Base-by-base conservation (phyloP, 2,329 filamentous ascomycete species). In the Sclerotinia sclerotiorum region DNA sequence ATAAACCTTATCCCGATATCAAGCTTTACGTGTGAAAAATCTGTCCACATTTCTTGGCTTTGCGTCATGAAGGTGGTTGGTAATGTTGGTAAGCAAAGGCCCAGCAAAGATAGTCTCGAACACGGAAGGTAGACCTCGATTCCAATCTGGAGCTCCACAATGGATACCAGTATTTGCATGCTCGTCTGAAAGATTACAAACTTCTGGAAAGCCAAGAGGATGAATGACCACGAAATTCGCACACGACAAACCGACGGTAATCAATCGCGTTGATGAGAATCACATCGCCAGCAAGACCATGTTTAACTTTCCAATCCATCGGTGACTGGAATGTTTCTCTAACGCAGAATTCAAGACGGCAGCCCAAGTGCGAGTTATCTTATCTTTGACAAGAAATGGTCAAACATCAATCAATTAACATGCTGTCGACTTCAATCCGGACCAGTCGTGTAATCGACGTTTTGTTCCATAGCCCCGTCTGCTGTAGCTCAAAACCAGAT, bases 61-160 rank as follows among this genome's bases (percentile, higher is more conserved):
- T 62, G 35, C 39, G 27, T 61, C 11, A 24, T 48, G 42, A 32
- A 60, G 19, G 21, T 13, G 52, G 17, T 35, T 55, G 52, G 29
- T 21, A 15, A 35, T 32, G 44, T 61, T 61, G 29, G 58, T 62
- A 49, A 62, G 44, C 44, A 62, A 35, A 48, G 35, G 10, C 17
- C 49, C 35, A 62, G 58, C 44, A 49, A 35, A 48, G 35, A 5
- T 32, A 62, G 29, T 35, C 58, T 61, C 44, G 44, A 61, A 49
- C 44, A 35, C 57, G 10, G 19, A 60, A 29, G 17, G 42, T 60
- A 39, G 39, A 42, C 11, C 17, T 60, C 56, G 29, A 32, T 15
- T 42, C 39, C 39, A n/a, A 32, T 19, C 13, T 8, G 10, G n/a
- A n/a, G 10, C 27, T 60, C 57, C 57, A 48, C 39, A 32, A 32